A percentile compares a stretch with the other conserved stretches of the same genome.
phyloP scores from a whole-genome alignment of 768 basidiomycete species.

The Mycena olivaceomarginata region DNA sequence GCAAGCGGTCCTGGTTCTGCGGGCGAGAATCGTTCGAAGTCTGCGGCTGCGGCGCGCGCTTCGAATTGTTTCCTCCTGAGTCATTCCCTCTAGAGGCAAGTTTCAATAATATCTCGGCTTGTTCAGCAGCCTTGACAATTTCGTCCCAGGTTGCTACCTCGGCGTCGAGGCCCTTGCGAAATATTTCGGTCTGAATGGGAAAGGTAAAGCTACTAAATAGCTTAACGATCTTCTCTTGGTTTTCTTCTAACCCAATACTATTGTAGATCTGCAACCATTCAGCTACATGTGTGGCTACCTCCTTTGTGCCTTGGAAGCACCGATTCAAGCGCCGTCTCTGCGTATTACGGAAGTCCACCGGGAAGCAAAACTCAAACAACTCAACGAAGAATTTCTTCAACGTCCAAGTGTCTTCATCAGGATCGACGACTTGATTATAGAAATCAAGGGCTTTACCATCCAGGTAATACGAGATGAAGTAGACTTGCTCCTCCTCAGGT shows the following conservation, averaged over 20 bases:
- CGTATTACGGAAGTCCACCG: conserved; percentile 45
- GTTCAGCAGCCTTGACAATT: not conserved
- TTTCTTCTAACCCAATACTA: too few relatives aligned
- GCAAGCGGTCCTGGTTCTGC: not conserved
- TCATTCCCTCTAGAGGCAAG: not conserved
- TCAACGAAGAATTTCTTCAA: conserved; percentile 53
- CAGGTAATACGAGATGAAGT: conserved; percentile 50
- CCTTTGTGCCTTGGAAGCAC: not conserved
- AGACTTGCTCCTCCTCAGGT: conserved; percentile 36
- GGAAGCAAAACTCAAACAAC: conserved; percentile 61
- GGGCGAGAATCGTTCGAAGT: not conserved
- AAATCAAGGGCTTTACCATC: conserved; percentile 53
- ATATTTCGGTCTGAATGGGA: conserved; percentile 47
- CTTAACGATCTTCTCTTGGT: too few relatives aligned
- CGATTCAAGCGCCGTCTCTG: not conserved
- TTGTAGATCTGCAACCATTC: too few relatives aligned
- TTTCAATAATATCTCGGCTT: not conserved
- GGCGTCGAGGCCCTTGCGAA: conserved; percentile 42
- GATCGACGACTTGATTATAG: conserved; percentile 48
- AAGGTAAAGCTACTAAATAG: not conserved
- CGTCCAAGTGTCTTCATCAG: conserved; percentile 44
- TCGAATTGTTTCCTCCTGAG: not conserved
- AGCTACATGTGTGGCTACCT: too few relatives aligned
- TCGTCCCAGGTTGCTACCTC: conserved; percentile 30
- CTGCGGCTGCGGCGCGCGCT: not conserved